Base-by-base conservation (phyloP, 768 basidiomycete genomes). In the Mycena rosella region DNA sequence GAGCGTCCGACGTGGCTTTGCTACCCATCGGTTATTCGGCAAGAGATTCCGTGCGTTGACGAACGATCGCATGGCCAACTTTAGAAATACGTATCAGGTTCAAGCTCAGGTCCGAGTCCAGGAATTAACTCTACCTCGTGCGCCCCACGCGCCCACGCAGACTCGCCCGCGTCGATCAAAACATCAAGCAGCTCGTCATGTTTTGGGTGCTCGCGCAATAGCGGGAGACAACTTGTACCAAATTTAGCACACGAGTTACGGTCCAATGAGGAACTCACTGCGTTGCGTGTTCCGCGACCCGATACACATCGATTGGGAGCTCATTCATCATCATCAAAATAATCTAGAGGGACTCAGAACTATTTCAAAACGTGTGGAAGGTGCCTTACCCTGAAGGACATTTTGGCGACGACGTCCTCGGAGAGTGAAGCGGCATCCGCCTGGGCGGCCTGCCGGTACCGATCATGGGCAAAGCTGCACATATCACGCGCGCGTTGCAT, bases 401-500 rank as follows among this genome's bases (percentile, higher is more conserved):
- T 92, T 74, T 87, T 90, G 26, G 89, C 84, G 49, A 87, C 78
- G 1, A 80, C 75, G 18, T 85, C 84, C 57, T 78, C 76, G 0
- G 89, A 81, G 15, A 91, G 81, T 5, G 75, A 77, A 44, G 84
- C 82, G 0, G 84, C 87, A 75, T 91, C 89, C 5, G 84, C 85
- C 70, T 89, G 86, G 11, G 89, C 90, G 13, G 91, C 91, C 76
- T 91, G 91, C 11, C 91, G 85, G 77, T 91, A 93, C 49, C 91
- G 82, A 74, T 92, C 91, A 76, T 93, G 91, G 5, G 89, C 82
- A 76, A 92, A 91, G 72, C 86, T 89, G 76, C 90, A 91, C 90
- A 92, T 91, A 72, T 92, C 91, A 38, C 91, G 81, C 5, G 89
- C 91, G 54, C 89, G 81, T 63, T 91, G 89, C 8, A 90, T 86